Evolutionary conservation across 106 monocot species (phyloP).

Genomic region (Dactylorhiza incarnata): DNA sequence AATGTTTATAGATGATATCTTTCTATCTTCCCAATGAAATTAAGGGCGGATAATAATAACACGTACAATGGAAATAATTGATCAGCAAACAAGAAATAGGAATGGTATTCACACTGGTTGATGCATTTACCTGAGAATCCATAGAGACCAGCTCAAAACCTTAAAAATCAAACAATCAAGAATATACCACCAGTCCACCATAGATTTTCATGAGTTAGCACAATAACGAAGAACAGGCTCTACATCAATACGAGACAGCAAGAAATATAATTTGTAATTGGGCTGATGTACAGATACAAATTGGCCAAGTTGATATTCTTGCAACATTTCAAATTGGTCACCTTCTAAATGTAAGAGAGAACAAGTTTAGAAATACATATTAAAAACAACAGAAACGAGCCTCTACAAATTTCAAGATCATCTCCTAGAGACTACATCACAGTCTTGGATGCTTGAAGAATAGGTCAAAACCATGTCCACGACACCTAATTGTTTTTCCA

Average conservation of each 20-base stretch:
- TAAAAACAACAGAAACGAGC: background rate
- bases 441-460: background rate
- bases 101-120: background rate
- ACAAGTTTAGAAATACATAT: background rate
- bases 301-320: background rate
- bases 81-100: background rate
- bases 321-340: constrained; percentile 1
- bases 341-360: background rate
- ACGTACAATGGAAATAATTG: background rate
- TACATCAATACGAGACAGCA: background rate
- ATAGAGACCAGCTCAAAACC: background rate
- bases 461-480: background rate
- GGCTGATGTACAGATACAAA: background rate
- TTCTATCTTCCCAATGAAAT: background rate
- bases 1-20: background rate
- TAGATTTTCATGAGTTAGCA: background rate
- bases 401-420: constrained; percentile 3
- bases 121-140: background rate
- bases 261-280: background rate
- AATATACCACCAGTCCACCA: background rate
- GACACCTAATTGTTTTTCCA: background rate
- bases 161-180: background rate
- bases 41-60: background rate
- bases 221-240: background rate
- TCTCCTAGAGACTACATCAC: background rate